A percentile compares a stretch with the other conserved stretches of the same genome.
Conservation (phyloP, 2,329 filamentous ascomycete genomes). For the Sporothrix brunneoviolacea region DNA sequence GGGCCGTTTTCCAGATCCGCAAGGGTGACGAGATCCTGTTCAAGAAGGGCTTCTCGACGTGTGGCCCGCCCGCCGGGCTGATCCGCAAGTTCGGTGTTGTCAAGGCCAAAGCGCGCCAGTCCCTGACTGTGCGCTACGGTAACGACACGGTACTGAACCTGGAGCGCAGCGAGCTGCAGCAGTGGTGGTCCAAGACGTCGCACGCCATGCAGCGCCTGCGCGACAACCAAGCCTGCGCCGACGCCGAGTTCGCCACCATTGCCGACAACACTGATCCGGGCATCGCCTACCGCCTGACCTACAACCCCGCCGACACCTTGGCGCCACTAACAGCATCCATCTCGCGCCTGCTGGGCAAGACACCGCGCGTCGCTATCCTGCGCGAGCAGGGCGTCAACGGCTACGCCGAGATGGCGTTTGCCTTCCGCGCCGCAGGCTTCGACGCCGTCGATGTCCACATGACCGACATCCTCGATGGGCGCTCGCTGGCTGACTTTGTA, state of each 20-base stretch:
- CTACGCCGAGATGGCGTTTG: conserved; percentile 95
- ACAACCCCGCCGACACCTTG: conserved; percentile 69
- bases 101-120: conserved; percentile 61
- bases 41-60: conserved; percentile 84
- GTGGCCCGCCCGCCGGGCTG: conserved; percentile 72
- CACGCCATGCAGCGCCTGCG: conserved; percentile 85
- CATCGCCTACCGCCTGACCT: conserved; percentile 76
- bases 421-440: conserved; percentile 87
- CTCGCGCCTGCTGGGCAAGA: conserved; percentile 47
- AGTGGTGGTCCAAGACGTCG: conserved; percentile 83
- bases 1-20: conserved; percentile 90
- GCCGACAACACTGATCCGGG: conserved; percentile 72
- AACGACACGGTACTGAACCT: conserved; percentile 62
- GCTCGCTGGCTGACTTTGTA: conserved; percentile 74
- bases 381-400: conserved; percentile 95
- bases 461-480: conserved; percentile 79
- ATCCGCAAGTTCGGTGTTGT: conserved; percentile 81
- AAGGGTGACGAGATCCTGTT: conserved; percentile 79
- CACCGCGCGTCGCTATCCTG: conserved; percentile 79
- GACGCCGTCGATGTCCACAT: conserved; percentile 92
- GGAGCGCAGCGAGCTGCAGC: conserved; percentile 67
- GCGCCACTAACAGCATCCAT: conserved; percentile 61
- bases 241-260: conserved; percentile 73
- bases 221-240: conserved; percentile 81
- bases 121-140: conserved; percentile 67